Conservation (phyloP, 108 stramenopile genomes). For the Nitzschia sp. region DNA sequence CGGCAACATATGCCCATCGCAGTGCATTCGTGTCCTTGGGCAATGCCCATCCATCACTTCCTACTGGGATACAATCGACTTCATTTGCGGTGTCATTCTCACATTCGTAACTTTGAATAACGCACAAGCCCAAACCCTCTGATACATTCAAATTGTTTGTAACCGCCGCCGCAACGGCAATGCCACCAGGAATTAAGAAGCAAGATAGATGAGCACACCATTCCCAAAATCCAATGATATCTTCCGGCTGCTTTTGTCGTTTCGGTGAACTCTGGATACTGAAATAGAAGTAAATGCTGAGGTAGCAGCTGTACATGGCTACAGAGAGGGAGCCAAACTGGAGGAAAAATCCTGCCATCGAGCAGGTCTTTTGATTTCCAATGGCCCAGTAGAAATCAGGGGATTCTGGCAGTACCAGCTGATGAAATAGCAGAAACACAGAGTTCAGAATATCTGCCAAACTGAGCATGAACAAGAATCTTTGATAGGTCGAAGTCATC, state of each 20-base stretch:
- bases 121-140: slow-evolving; percentile 4
- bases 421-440: slow-evolving; percentile 21
- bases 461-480: slow-evolving; percentile 30
- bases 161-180: slow-evolving; percentile 4
- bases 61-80: background rate
- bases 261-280: slow-evolving; percentile 27
- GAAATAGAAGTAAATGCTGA: slow-evolving; percentile 49
- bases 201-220: slow-evolving; percentile 9
- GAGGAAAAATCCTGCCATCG: slow-evolving; percentile 56
- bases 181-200: slow-evolving; percentile 5
- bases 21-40: background rate
- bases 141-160: background rate
- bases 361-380: slow-evolving; percentile 45
- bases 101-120: slow-evolving; percentile 4
- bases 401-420: slow-evolving; percentile 8
- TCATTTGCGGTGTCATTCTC: background rate
- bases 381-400: slow-evolving; percentile 15
- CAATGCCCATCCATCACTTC: background rate
- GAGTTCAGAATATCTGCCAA: slow-evolving; percentile 21
- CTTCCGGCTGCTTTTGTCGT: slow-evolving; percentile 20
- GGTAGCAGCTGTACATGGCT: slow-evolving; percentile 48
- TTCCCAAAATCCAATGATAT: slow-evolving; percentile 22
- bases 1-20: slow-evolving; percentile 1
- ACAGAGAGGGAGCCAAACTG: slow-evolving; percentile 36
- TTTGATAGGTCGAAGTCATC: slow-evolving; percentile 24